A percentile compares a stretch with the other conserved stretches of the same genome.
phyloP scores from a whole-genome alignment of 139 green algal species.

The Desmodesmus armatus region DNA sequence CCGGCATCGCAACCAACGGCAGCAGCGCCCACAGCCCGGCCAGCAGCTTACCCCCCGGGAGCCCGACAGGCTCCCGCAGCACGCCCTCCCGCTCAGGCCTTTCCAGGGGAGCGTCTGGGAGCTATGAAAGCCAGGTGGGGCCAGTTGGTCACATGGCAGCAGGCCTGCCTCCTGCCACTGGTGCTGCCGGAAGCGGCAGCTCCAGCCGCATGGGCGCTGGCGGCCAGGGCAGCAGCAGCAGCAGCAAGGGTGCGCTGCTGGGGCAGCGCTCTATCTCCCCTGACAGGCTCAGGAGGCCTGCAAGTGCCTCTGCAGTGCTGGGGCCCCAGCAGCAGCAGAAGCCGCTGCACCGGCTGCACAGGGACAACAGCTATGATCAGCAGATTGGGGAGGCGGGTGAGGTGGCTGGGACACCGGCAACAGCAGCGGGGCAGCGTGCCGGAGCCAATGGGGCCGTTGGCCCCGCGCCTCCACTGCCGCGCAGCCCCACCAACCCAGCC shows the following conservation, averaged over 20 bases:
- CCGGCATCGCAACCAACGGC: neutral
- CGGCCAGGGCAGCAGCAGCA: neutral
- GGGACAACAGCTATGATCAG: slow-evolving; percentile 22
- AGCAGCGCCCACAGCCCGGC: slow-evolving; percentile 16
- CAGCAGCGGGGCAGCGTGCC: neutral
- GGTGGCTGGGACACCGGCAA: neutral
- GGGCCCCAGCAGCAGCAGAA: slow-evolving; percentile 6
- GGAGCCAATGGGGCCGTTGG: neutral
- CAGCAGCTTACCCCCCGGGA: neutral
- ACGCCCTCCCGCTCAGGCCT: slow-evolving; percentile 13
- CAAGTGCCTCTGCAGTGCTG: neutral
- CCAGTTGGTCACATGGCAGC: neutral
- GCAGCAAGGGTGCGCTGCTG: slow-evolving; percentile 10
- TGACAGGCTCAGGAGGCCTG: neutral
- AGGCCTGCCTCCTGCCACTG: neutral
- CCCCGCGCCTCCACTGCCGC: neutral
- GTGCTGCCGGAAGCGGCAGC: neutral
- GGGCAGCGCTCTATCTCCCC: no score
- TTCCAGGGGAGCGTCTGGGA: slow-evolving; percentile 37
- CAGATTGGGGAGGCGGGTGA: neutral
- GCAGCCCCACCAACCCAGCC: neutral
- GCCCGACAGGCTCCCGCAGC: slow-evolving; percentile 17
- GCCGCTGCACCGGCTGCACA: slow-evolving; percentile 27
- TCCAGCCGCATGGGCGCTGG: neutral
- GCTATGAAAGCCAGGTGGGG: slow-evolving; percentile 32